Conservation (phyloP, 768 basidiomycete species). For the Leucocoprinus birnbaumii region DNA sequence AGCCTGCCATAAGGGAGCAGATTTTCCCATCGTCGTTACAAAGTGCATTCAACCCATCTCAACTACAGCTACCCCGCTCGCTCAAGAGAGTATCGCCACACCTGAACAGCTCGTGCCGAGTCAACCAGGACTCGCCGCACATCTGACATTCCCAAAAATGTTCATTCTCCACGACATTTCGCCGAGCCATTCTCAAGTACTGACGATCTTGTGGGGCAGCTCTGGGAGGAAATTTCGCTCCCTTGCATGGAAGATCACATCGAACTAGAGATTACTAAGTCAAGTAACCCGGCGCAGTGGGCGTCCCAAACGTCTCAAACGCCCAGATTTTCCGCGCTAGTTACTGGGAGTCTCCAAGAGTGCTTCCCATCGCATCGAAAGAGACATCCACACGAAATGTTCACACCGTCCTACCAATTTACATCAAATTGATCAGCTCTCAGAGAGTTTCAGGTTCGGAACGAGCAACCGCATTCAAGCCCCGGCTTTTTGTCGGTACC, state of each 20-base stretch:
- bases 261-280: too few relatives aligned
- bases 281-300: too few relatives aligned
- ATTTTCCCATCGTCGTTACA: constrained; percentile 1
- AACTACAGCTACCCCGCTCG: too few relatives aligned
- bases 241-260: not conserved
- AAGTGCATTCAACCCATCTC: too few relatives aligned
- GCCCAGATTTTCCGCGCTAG: not conserved
- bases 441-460: too few relatives aligned
- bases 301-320: too few relatives aligned
- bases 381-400: not conserved
- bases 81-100: not conserved
- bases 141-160: not conserved
- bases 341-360: not conserved
- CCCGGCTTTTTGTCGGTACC: not conserved
- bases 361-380: too few relatives aligned
- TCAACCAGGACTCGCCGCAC: not conserved
- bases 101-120: constrained; percentile 1
- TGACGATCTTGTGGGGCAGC: not conserved
- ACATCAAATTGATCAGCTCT: too few relatives aligned
- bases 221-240: not conserved
- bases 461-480: too few relatives aligned
- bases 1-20: not conserved
- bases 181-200: constrained; percentile 7
- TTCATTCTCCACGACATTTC: constrained; percentile 6
- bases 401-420: too few relatives aligned